Conservation (phyloP, 768 basidiomycete genomes). For the Sporobolomyces roseus region DNA sequence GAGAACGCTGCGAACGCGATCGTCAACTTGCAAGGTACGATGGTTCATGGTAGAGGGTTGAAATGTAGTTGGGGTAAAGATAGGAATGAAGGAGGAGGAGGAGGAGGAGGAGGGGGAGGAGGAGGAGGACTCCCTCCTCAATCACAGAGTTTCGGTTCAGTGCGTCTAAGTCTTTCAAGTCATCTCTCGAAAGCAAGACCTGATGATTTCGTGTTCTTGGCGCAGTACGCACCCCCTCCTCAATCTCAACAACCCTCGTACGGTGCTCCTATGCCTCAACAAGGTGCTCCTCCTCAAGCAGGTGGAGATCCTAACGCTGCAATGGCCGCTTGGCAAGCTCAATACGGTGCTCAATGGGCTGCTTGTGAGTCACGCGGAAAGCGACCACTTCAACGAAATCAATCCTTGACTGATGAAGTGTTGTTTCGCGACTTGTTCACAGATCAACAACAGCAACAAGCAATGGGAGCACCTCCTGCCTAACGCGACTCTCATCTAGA, state of each 20-base stretch:
- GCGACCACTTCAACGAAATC: not conserved
- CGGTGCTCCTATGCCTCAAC: slow-evolving; percentile 3
- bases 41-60: slow-evolving; percentile 94
- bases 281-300: slow-evolving; percentile 43
- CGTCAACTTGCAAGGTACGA: slow-evolving; percentile 90
- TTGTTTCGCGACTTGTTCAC: not conserved
- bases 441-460: slow-evolving; percentile 29
- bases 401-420: no score
- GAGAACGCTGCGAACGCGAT: slow-evolving; percentile 98
- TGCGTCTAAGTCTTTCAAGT: not conserved
- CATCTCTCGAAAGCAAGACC: no score
- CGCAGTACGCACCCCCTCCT: not conserved
- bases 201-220: not conserved
- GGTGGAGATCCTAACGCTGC: slow-evolving; percentile 53
- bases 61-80: slow-evolving; percentile 99
- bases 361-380: no score
- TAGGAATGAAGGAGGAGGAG: slow-evolving; percentile 28
- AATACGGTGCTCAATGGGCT: slow-evolving; percentile 72
- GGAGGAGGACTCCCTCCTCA: not conserved
- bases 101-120: slow-evolving; percentile 6
- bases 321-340: slow-evolving; percentile 55
- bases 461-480: slow-evolving; percentile 18
- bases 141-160: not conserved
- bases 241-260: not conserved
- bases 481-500: not conserved